These are phyloP conservation scores for Phyllosticta citriasiana DNA, from an alignment of 2,329 filamentous ascomycete genomes.

Conservation along the genomic window DNA sequence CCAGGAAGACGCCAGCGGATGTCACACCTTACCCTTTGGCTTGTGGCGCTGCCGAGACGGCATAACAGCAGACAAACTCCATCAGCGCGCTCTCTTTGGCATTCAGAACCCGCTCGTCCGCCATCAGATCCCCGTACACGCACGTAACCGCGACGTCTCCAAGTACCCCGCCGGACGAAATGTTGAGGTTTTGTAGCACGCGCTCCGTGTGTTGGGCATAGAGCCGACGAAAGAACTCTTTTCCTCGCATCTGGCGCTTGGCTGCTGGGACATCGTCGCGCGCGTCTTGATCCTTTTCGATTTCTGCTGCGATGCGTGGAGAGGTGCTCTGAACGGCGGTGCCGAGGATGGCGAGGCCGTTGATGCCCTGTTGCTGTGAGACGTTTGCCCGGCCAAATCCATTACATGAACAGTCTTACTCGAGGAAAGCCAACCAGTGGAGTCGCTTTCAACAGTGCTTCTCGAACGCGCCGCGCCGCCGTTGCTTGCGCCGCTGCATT, in stretches of 20 bases:
- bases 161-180: conserved; percentile 4
- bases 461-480: conserved; percentile 1
- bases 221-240: conserved; percentile 6
- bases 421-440: conserved; percentile 9
- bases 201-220: conserved; percentile 10
- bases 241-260: background rate
- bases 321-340: background rate
- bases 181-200: conserved; percentile 7
- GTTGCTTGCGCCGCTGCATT: background rate
- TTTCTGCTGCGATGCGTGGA: background rate
- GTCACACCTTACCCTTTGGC: conserved; percentile 5
- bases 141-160: conserved; percentile 9
- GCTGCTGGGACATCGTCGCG: background rate
- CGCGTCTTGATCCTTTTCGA: background rate
- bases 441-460: conserved; percentile 1
- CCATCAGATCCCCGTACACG: conserved; percentile 10
- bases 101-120: background rate
- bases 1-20: background rate
- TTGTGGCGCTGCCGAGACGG: conserved; percentile 1
- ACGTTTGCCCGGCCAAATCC: background rate
- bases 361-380: background rate
- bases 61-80: conserved; percentile 6
- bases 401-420: background rate
- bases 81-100: conserved; percentile 3
- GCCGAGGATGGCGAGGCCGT: conserved; percentile 7